Base-by-base conservation (phyloP, 768 basidiomycete species). In the Mycena epipterygia region DNA sequence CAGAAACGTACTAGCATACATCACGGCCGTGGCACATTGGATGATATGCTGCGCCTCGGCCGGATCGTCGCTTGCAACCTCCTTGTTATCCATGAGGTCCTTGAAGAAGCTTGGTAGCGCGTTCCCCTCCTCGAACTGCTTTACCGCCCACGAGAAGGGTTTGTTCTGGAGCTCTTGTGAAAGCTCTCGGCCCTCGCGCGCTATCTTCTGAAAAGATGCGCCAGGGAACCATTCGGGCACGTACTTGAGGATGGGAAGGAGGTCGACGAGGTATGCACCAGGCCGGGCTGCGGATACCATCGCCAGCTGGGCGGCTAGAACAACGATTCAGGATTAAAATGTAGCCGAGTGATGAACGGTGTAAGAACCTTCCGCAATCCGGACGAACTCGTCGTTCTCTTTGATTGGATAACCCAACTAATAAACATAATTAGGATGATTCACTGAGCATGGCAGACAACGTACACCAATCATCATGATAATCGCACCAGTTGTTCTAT, bases 161-260 rank as follows among this genome's bases (percentile, higher is more conserved):
- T 77, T 23, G 14, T 59, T 35, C 56, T 42, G 35, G 66, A 73
- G 56, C 60, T 39, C 42, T 49, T 60, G 23, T 53, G 69, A 33
- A 30, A 74, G 17, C 48, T 51, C 35, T 32, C 51, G 21, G 69
- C 78, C 51, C 62, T 72, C 49, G 52, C 71, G 71, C 3, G 78
- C 83, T 29, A 79, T 70, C 17, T 58, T 42, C 74, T 85, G 80
- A 76, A 85, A 84, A 0, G 63, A 65, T 11, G 84, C 84, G 19
- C 84, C 84, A 12, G 83, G 83, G 62, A 85, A 75, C 83, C 83
- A 84, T 32, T 79, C 78, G 17, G 83, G 83, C 51, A 85, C 74
- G 35, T 80, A 72, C 51, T 77, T 77, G 68, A 84, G 83, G 81
- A 63, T 48, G 25, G 67, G 63, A 21, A 71, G 21, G 30, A 83